A percentile compares a stretch with the other conserved stretches of the same genome.
Evolutionary conservation across 106 monocot genomes (phyloP).

Genomic region (Amphibolis antarctica): DNA sequence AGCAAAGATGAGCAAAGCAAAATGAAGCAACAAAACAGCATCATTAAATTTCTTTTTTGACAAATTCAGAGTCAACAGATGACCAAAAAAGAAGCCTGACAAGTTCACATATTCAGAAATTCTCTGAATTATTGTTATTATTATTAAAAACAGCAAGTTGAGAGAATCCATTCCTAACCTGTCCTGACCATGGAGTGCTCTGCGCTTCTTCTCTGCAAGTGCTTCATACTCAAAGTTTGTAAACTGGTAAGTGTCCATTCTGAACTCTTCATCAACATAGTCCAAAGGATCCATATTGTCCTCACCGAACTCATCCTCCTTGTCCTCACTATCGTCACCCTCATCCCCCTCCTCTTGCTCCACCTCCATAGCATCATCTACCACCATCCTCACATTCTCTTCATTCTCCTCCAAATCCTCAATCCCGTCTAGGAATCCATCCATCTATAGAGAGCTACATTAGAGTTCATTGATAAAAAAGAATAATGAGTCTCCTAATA

Average conservation of each 20-base stretch:
- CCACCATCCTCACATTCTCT: not conserved
- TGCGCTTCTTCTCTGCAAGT: constrained; percentile 66
- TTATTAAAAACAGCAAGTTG: not conserved
- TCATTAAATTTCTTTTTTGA: not conserved
- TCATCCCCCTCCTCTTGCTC: constrained; percentile 6
- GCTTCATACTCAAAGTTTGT: constrained; percentile 52
- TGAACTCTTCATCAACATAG: constrained; percentile 23
- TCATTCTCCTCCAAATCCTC: not conserved
- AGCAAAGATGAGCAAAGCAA: too few relatives aligned
- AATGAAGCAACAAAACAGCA: not conserved
- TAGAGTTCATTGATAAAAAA: too few relatives aligned
- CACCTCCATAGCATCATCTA: not conserved
- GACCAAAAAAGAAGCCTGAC: not conserved
- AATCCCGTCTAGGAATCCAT: too few relatives aligned
- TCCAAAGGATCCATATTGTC: constrained; percentile 39
- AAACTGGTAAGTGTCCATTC: constrained; percentile 40
- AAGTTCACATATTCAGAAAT: not conserved
- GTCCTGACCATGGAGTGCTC: constrained; percentile 7
- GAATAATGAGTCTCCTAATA: too few relatives aligned
- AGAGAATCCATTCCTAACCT: not conserved
- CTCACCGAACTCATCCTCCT: constrained; percentile 25
- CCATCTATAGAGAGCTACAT: too few relatives aligned
- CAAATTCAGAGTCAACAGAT: not conserved
- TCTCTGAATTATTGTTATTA: not conserved
- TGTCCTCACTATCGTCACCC: constrained; percentile 9